Conservation (phyloP, 257 asterid genomes). For the Ehretia macrophylla region DNA sequence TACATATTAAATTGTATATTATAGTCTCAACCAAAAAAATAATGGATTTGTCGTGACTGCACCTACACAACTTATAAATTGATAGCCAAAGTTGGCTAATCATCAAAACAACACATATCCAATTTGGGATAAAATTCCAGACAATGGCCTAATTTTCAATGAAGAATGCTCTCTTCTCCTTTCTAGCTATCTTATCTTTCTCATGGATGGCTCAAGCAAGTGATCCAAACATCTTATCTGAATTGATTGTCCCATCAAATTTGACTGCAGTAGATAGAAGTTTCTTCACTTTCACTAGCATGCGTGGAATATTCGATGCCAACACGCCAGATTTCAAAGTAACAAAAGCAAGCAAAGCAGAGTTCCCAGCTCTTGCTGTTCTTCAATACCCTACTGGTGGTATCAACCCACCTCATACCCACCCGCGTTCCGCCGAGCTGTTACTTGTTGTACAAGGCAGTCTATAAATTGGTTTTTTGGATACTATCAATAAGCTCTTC, state of each 20-base stretch:
- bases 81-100: too few relatives aligned
- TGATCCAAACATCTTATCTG: conserved; percentile 23
- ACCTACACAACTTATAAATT: too few relatives aligned
- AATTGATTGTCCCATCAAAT: conserved; percentile 18
- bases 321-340: conserved; percentile 3
- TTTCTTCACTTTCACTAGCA: conserved; percentile 17
- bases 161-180: not conserved
- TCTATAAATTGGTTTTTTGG: conserved; percentile 18
- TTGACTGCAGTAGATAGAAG: conserved; percentile 1
- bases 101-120: too few relatives aligned
- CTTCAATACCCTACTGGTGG: conserved; percentile 23
- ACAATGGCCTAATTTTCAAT: too few relatives aligned
- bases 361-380: conserved; percentile 20
- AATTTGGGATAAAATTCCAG: too few relatives aligned
- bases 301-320: conserved; percentile 15
- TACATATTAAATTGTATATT: too few relatives aligned
- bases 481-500: not conserved
- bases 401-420: conserved; percentile 16
- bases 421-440: conserved; percentile 22
- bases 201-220: conserved; percentile 9
- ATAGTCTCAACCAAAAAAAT: too few relatives aligned
- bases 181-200: conserved; percentile 4
- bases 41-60: too few relatives aligned
- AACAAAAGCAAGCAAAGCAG: conserved; percentile 14
- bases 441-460: conserved; percentile 14